Conservation (phyloP, 164 flowering plant genomes). For the Santalum album region DNA sequence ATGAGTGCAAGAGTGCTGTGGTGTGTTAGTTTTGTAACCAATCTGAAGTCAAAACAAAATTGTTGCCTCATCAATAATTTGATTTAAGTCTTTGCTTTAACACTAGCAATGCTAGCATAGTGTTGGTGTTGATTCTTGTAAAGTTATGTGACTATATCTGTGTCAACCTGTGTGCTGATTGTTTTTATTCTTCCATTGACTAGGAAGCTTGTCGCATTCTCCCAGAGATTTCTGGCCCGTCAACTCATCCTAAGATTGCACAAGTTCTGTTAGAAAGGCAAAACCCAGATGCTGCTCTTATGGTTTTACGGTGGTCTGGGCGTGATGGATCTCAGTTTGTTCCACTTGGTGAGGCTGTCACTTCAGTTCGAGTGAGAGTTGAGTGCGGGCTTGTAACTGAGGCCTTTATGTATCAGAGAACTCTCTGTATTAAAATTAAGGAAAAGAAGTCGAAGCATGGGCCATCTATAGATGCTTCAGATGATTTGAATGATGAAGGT, state of each 20-base stretch:
- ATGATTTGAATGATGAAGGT: constrained; percentile 19
- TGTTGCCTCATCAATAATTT: neutral
- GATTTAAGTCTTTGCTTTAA: neutral
- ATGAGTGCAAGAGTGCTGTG: too few species aligned
- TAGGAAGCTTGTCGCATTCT: constrained; percentile 89
- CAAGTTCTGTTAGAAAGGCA: constrained; percentile 79
- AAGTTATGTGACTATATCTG: neutral
- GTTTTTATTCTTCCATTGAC: constrained; percentile 10
- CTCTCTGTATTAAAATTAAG: constrained; percentile 48
- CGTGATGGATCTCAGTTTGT: constrained; percentile 49
- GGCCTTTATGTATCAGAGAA: constrained; percentile 84
- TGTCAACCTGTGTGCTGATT: constrained; percentile 3
- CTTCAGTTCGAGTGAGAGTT: constrained; percentile 77
- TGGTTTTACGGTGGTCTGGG: constrained; percentile 90
- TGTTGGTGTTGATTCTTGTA: neutral
- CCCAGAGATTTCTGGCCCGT: constrained; percentile 75
- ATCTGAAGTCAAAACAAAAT: neutral
- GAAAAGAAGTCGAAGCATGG: constrained; percentile 42
- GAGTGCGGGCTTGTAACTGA: constrained; percentile 93
- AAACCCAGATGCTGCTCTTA: constrained; percentile 80
- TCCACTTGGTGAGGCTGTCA: constrained; percentile 75
- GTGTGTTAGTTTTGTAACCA: neutral
- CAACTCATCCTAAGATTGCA: constrained; percentile 85
- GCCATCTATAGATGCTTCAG: constrained; percentile 14
- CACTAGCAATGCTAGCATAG: neutral